phyloP scores from a whole-genome alignment of 345 rosid species.

The Eucalyptus marginata region DNA sequence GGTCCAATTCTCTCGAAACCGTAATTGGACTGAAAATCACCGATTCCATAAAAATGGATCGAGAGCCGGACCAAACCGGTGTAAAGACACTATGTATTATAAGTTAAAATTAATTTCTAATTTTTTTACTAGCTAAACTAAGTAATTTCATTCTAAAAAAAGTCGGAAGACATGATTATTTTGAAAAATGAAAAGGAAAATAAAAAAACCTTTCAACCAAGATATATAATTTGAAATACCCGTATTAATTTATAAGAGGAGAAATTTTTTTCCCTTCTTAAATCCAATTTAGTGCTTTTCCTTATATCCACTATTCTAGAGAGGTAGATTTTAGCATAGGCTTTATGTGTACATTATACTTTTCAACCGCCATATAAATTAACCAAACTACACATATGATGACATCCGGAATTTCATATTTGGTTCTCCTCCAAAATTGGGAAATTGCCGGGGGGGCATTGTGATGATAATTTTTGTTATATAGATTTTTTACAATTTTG shows the following conservation, averaged over 20 bases:
- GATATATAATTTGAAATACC: neutral
- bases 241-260: neutral
- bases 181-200: too few species aligned
- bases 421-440: neutral
- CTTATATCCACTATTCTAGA: too few species aligned
- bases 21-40: too few species aligned
- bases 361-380: neutral
- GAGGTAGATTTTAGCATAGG: neutral
- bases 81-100: neutral
- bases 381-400: rapidly evolving
- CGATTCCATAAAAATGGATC: too few species aligned
- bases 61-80: too few species aligned
- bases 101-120: neutral
- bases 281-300: neutral
- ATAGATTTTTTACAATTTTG: too few species aligned
- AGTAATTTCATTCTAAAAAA: neutral
- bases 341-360: neutral
- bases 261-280: too few species aligned
- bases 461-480: too few species aligned
- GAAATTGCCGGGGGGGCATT: neutral
- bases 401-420: too few species aligned
- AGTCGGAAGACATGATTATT: too few species aligned
- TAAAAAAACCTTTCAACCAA: neutral
- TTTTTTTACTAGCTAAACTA: neutral
- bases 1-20: too few species aligned